Percentiles rank a stretch among this genome's conserved stretches.
Conservation (phyloP, 139 green algal species). For the Pedinophyceae sp. region DNA sequence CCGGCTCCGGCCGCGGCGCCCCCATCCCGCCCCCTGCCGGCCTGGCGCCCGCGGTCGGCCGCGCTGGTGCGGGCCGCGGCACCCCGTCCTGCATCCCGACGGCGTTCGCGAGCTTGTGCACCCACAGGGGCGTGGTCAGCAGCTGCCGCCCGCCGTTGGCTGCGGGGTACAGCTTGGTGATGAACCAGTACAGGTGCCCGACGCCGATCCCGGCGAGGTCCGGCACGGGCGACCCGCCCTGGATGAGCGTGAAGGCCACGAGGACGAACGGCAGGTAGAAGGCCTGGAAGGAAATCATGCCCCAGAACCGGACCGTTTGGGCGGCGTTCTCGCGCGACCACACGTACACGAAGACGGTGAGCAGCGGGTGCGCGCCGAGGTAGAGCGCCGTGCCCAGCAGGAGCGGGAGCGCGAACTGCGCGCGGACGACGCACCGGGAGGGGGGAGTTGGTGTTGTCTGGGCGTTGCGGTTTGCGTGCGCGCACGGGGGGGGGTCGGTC, state of each 20-base stretch:
- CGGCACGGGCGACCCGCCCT: conserved; percentile 18
- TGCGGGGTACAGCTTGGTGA: conserved; percentile 23
- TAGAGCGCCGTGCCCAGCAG: no score
- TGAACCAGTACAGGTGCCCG: conserved; percentile 38
- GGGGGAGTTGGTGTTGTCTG: no score
- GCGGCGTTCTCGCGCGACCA: conserved; percentile 31
- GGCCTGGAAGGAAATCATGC: conserved; percentile 25
- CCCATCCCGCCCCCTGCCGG: no score
- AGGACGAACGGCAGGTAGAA: conserved; percentile 48
- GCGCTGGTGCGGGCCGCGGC: no score
- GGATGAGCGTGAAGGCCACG: conserved; percentile 23
- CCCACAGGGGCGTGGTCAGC: conserved; percentile 19
- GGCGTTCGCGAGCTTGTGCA: neutral
- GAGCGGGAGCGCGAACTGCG: conserved; percentile 21
- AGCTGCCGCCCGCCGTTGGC: conserved; percentile 10
- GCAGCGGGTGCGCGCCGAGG: conserved; percentile 19
- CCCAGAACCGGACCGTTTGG: conserved; percentile 25
- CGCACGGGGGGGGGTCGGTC: neutral
- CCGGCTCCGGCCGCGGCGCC: conserved; percentile 5
- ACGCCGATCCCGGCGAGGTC: conserved; percentile 33
- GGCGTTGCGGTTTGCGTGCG: no score
- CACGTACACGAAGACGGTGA: conserved; percentile 60
- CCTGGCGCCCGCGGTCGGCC: no score
- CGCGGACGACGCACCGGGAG: conserved; percentile 12
- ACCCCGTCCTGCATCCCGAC: neutral